Percentiles rank a stretch among this genome's conserved stretches.
Evolutionary conservation across 1,139 yeast genomes (phyloP).

Genomic region (Saccharomyces hybrid): DNA sequence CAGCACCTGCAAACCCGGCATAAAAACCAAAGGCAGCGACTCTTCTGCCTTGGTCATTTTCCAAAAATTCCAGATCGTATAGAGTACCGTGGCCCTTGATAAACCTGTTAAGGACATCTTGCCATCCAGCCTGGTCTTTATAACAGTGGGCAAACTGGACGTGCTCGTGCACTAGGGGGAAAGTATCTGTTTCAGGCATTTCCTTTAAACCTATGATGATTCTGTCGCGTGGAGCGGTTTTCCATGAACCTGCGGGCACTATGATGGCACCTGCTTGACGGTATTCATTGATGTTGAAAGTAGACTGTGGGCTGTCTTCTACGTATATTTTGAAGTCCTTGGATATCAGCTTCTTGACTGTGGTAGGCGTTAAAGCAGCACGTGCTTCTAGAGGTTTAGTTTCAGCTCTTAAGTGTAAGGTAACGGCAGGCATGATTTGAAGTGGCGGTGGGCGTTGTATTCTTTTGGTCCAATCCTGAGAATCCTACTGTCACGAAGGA

Average conservation of each 20-base stretch:
- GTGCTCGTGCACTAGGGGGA: slow-evolving; percentile 92
- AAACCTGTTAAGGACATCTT: slow-evolving; percentile 79
- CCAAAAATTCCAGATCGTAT: slow-evolving; percentile 89
- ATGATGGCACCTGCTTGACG: slow-evolving; percentile 72
- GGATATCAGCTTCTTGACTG: slow-evolving; percentile 72
- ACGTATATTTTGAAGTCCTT: slow-evolving; percentile 86
- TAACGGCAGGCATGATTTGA: slow-evolving; percentile 34
- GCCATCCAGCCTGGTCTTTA: slow-evolving; percentile 96
- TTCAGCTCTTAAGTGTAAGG: slow-evolving; percentile 84
- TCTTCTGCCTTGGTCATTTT: slow-evolving; percentile 91
- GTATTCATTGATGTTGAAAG: slow-evolving; percentile 69
- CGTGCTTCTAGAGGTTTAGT: slow-evolving; percentile 96
- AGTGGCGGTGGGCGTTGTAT: slow-evolving; percentile 4
- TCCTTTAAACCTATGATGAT: slow-evolving; percentile 91
- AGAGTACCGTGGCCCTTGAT: slow-evolving; percentile 84
- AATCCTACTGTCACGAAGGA: slow-evolving; percentile 2
- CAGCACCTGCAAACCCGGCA: slow-evolving; percentile 99
- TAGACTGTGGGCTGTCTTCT: slow-evolving; percentile 79
- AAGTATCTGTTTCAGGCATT: slow-evolving; percentile 79
- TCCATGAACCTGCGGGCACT: slow-evolving; percentile 93
- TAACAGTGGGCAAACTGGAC: slow-evolving; percentile 98
- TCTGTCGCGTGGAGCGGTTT: slow-evolving; percentile 78
- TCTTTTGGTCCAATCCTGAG: no score
- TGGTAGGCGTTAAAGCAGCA: slow-evolving; percentile 90
- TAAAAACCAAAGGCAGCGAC: slow-evolving; percentile 98